phyloP scores from a whole-genome alignment of 225 moss, liverwort and hornwort species.

The Physcomitrellopsis africana region DNA sequence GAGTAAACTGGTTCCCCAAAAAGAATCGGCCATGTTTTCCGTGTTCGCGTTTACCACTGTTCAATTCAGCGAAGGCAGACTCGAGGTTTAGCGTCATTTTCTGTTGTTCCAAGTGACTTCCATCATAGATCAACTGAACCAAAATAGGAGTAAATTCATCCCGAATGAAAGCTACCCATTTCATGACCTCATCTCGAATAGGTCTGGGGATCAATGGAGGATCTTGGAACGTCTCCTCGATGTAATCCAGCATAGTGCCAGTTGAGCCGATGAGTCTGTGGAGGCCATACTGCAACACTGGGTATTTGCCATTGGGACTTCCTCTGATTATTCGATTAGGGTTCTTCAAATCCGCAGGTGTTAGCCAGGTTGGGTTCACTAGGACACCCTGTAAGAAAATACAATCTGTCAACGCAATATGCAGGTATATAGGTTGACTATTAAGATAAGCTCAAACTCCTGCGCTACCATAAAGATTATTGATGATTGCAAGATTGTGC shows the following conservation, averaged over 20 bases:
- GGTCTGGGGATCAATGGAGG: conserved; percentile 47
- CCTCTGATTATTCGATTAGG: conserved; percentile 8
- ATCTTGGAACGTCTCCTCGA: conserved; percentile 49
- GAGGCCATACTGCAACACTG: conserved; percentile 52
- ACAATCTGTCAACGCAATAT: not conserved
- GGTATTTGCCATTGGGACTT: conserved; percentile 25
- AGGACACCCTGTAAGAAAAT: conserved; percentile 10
- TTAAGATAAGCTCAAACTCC: not conserved
- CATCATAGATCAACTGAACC: conserved; percentile 63
- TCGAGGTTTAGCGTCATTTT: conserved; percentile 58
- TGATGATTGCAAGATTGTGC: no score
- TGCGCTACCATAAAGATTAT: no score
- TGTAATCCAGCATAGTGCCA: conserved; percentile 56
- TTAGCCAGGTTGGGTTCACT: conserved; percentile 27
- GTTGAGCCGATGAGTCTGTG: conserved; percentile 51
- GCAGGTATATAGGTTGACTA: not conserved
- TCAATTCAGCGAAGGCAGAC: conserved; percentile 49
- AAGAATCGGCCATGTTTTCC: conserved; percentile 52
- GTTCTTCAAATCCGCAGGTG: conserved; percentile 14
- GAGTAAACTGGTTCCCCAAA: conserved; percentile 57
- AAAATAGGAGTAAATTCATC: conserved; percentile 58
- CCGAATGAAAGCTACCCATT: conserved; percentile 53
- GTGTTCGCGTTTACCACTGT: conserved; percentile 35
- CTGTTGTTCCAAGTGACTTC: conserved; percentile 57
- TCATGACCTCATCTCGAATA: conserved; percentile 37